These are phyloP conservation scores for Pouteria campechiana DNA, from an alignment of 179 eudicot species.

Conservation along the genomic window DNA sequence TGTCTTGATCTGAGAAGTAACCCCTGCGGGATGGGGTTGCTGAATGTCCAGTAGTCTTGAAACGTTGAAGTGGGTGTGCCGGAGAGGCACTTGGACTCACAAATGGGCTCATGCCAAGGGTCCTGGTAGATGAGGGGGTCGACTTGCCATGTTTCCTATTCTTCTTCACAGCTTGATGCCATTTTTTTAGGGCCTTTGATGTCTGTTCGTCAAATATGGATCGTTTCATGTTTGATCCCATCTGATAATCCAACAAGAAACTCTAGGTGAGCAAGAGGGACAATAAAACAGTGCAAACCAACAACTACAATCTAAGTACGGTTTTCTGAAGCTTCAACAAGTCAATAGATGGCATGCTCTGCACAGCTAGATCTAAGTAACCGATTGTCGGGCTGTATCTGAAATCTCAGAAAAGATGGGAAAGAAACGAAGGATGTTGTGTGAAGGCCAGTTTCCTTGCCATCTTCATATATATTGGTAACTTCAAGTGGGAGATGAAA, in stretches of 20 bases:
- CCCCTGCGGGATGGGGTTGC: constrained; percentile 9
- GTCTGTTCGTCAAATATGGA: constrained; percentile 84
- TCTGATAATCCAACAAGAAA: constrained; percentile 24
- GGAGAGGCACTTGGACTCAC: constrained; percentile 10
- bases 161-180: constrained; percentile 69
- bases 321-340: too few species aligned
- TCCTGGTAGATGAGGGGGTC: constrained; percentile 22
- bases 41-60: constrained; percentile 68
- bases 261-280: too few species aligned
- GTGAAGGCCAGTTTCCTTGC: too few species aligned
- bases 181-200: constrained; percentile 54
- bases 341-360: neutral
- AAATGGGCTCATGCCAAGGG: constrained; percentile 20
- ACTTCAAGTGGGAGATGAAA: too few species aligned
- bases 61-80: constrained; percentile 41
- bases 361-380: neutral
- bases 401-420: too few species aligned
- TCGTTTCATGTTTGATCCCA: constrained; percentile 88
- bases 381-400: too few species aligned
- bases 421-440: too few species aligned
- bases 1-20: constrained; percentile 19
- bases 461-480: too few species aligned
- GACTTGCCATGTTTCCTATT: constrained; percentile 23
- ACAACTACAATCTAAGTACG: too few species aligned
- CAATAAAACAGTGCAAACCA: too few species aligned